These are phyloP conservation scores for Prunus yedoensis DNA, from an alignment of 331 rosid species.

Conservation along the genomic window DNA sequence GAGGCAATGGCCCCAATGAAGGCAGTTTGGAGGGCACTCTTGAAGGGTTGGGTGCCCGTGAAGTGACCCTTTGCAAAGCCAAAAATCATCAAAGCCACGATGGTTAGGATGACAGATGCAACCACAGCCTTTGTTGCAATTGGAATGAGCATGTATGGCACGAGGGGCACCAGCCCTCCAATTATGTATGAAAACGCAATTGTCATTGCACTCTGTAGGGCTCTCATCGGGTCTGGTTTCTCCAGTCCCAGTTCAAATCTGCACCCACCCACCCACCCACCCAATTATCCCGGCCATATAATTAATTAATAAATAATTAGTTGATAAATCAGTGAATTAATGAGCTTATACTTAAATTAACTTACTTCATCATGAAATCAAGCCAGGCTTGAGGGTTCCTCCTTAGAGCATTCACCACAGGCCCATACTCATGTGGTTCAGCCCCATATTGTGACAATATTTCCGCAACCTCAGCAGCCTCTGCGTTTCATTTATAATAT, in stretches of 20 bases:
- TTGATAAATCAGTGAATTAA: too few species aligned
- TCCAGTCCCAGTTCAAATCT: constrained; percentile 92
- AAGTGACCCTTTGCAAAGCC: constrained; percentile 86
- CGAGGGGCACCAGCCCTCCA: constrained; percentile 80
- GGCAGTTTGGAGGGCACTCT: constrained; percentile 78
- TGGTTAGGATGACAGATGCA: constrained; percentile 61
- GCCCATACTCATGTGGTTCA: constrained; percentile 75
- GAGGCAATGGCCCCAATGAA: constrained; percentile 86
- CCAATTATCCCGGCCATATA: too few species aligned
- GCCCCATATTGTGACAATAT: constrained; percentile 67
- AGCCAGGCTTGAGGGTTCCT: constrained; percentile 91
- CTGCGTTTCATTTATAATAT: constrained; percentile 29
- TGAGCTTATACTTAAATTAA: too few species aligned
- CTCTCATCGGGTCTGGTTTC: constrained; percentile 93
- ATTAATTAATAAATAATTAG: background rate
- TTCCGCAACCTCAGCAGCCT: constrained; percentile 90
- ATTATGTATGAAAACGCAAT: constrained; percentile 69
- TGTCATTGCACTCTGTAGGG: constrained; percentile 76
- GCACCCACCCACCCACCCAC: constrained; percentile 19
- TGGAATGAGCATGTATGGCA: constrained; percentile 69
- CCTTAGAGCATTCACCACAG: constrained; percentile 77
- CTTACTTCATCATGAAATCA: constrained; percentile 98
- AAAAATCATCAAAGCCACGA: constrained; percentile 64
- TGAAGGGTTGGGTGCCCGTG: constrained; percentile 70
- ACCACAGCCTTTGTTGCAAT: constrained; percentile 57